These are phyloP conservation scores for Tubosaeta brunneosetosa DNA, from an alignment of 768 basidiomycete species.

Conservation along the genomic window DNA sequence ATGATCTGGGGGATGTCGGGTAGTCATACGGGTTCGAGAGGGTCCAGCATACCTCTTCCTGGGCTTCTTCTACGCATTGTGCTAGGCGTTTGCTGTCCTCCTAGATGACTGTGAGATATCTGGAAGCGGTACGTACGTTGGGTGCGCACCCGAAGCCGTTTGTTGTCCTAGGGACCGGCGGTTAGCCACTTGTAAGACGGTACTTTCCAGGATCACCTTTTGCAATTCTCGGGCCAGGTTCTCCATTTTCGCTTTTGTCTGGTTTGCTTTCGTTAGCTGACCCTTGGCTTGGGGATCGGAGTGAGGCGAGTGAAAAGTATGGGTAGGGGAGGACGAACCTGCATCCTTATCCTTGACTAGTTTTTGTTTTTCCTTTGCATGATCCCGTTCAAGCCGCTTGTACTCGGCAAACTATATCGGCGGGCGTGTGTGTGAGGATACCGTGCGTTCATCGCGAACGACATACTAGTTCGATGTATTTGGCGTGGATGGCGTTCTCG, in stretches of 20 bases:
- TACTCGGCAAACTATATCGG: slow-evolving; percentile 74
- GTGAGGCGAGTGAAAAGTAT: slow-evolving; percentile 13
- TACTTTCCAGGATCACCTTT: slow-evolving; percentile 49
- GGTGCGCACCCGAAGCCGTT: slow-evolving; percentile 68
- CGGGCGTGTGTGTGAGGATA: slow-evolving; percentile 20
- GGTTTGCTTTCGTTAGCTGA: slow-evolving; percentile 82
- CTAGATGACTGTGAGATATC: slow-evolving; percentile 37
- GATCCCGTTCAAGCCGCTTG: slow-evolving; percentile 81
- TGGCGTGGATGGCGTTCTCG: slow-evolving; percentile 77
- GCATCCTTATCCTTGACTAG: slow-evolving; percentile 87
- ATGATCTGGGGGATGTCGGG: slow-evolving; percentile 45
- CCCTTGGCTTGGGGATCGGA: slow-evolving; percentile 55
- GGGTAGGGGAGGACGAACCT: slow-evolving; percentile 40
- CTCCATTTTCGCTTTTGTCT: slow-evolving; percentile 87
- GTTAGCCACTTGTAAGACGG: slow-evolving; percentile 15
- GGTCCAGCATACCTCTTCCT: slow-evolving; percentile 59
- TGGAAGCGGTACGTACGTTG: slow-evolving; percentile 2
- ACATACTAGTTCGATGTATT: slow-evolving; percentile 84
- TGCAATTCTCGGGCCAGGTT: slow-evolving; percentile 84
- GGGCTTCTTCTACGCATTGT: slow-evolving; percentile 79
- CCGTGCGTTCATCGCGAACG: slow-evolving; percentile 12
- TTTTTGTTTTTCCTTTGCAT: slow-evolving; percentile 90
- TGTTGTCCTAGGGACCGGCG: slow-evolving; percentile 64
- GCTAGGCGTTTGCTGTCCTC: slow-evolving; percentile 82
- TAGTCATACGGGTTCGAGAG: neutral